Evolutionary conservation across 257 asterid genomes (phyloP).

Genomic region (Forsythia suspensa): DNA sequence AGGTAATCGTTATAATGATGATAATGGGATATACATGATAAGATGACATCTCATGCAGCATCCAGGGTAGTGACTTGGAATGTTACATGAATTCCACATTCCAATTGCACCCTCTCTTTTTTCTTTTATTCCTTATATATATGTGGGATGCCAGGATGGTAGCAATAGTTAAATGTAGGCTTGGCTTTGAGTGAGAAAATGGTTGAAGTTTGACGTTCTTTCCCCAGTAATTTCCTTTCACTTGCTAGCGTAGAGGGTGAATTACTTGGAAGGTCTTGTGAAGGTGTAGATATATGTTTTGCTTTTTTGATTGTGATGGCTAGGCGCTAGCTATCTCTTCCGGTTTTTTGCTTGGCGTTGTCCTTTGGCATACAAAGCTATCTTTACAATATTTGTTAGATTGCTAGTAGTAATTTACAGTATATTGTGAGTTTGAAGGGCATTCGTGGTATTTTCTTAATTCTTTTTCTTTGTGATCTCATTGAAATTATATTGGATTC

Average conservation of each 20-base stretch:
- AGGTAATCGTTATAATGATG: neutral
- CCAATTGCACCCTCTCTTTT: neutral
- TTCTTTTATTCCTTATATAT: neutral
- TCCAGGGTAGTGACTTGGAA: neutral
- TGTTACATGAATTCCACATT: neutral
- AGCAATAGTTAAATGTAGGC: neutral
- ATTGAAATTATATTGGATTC: slow-evolving; percentile 18
- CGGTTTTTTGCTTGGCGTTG: neutral
- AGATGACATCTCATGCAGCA: neutral
- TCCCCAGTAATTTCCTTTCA: neutral
- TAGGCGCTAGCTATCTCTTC: neutral
- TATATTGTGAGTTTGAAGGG: neutral
- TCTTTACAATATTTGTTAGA: neutral
- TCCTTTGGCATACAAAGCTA: neutral
- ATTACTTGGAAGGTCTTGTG: neutral
- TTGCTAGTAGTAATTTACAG: neutral
- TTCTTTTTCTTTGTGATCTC: neutral
- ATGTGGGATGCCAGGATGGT: neutral
- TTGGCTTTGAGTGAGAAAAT: neutral
- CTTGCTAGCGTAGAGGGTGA: neutral
- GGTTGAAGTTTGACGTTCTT: neutral
- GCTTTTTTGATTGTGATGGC: neutral
- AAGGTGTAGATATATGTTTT: neutral
- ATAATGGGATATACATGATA: neutral
- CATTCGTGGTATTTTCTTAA: neutral